Evolutionary conservation across 2,329 filamentous ascomycete genomes (phyloP), one percentile per base, ranked within the genome.

Genomic region (Helminthosporium solani): DNA sequence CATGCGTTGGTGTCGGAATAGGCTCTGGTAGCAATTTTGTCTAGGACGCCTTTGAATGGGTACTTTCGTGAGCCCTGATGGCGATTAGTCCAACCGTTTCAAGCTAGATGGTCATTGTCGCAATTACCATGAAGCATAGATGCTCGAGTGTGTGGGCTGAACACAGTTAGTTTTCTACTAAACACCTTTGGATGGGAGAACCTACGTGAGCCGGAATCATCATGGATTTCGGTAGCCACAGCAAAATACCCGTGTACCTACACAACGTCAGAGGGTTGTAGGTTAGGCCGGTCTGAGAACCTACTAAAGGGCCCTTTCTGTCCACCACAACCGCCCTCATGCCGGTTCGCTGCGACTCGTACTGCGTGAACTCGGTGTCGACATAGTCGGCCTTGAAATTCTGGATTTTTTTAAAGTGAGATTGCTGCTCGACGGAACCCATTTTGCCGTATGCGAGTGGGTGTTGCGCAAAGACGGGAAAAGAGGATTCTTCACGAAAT

Each of bases 1-100:
- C 92, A 99, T 3, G 94, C 94, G 71, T 99, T 99, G 25, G 94
- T 99, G 47, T 81, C 82, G 1, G 92, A 95, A 69, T 97, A 99
- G 1, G 92, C 90, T 54, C 95, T 83, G 3, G 90, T 95, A 2
- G 94, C 90, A 47, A 99, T 80, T 73, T 95, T 96, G 70, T 97
- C 92, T 15, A 99, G 80, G 33, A 99, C 84, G 1, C 94, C 94
- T 70, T 97, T 97, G 76, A 95, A 97, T 50, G 82, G 86, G 69
- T 96, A 97, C 66, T 81, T 95, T 67, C 88, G 90, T 19, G 94
- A 97, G 21, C 94, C 94, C 92, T 54, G 78, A 12, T 92, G 73
- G 68, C 91, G 87, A 71, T 92, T 87, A 39, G 28, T 2, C 11
- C 43, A 14, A 19, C 18, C 6, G 7, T 20, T n/a, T n/a, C n/a